These are phyloP conservation scores for Sistotremastrum niveocremeum DNA, from an alignment of 768 basidiomycete species.

Conservation along the genomic window DNA sequence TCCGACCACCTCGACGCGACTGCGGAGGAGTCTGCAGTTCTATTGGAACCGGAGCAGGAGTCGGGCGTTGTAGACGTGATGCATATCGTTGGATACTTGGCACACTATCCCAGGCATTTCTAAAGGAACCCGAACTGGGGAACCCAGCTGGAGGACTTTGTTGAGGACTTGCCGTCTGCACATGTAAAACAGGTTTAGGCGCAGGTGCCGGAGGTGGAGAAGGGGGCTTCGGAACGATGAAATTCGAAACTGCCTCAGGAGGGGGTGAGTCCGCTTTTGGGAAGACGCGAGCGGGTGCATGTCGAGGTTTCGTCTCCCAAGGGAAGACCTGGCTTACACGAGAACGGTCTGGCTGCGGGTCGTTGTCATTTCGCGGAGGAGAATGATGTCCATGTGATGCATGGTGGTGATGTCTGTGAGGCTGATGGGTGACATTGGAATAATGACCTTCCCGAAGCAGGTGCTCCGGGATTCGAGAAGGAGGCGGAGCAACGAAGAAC, in stretches of 20 bases:
- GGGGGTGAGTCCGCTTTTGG: slow-evolving; percentile 48
- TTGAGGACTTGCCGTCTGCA: slow-evolving; percentile 18
- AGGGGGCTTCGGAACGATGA: slow-evolving; percentile 4
- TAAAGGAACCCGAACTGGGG: slow-evolving; percentile 46
- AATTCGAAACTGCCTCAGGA: slow-evolving; percentile 16
- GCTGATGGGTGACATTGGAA: slow-evolving; percentile 36
- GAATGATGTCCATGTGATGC: slow-evolving; percentile 1
- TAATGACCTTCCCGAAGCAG: slow-evolving; percentile 66
- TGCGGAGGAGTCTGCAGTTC: slow-evolving; percentile 22
- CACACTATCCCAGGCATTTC: slow-evolving; percentile 77
- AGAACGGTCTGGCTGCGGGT: slow-evolving; percentile 35
- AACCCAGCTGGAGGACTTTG: slow-evolving; percentile 27
- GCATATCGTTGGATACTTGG: slow-evolving; percentile 73
- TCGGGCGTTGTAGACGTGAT: slow-evolving; percentile 39
- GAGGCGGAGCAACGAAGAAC: slow-evolving; percentile 50
- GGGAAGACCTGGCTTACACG: slow-evolving; percentile 80
- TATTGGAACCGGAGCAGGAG: slow-evolving; percentile 16
- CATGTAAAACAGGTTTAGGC: neutral
- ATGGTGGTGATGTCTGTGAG: slow-evolving; percentile 23
- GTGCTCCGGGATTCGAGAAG: slow-evolving; percentile 50
- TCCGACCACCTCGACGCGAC: slow-evolving; percentile 14
- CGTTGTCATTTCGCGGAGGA: neutral
- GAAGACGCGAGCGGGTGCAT: slow-evolving; percentile 56
- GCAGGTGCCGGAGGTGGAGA: slow-evolving; percentile 6
- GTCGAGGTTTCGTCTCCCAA: slow-evolving; percentile 79